Evolutionary conservation across 805 yeast species (phyloP).

Genomic region (Lipomyces starkeyi): DNA sequence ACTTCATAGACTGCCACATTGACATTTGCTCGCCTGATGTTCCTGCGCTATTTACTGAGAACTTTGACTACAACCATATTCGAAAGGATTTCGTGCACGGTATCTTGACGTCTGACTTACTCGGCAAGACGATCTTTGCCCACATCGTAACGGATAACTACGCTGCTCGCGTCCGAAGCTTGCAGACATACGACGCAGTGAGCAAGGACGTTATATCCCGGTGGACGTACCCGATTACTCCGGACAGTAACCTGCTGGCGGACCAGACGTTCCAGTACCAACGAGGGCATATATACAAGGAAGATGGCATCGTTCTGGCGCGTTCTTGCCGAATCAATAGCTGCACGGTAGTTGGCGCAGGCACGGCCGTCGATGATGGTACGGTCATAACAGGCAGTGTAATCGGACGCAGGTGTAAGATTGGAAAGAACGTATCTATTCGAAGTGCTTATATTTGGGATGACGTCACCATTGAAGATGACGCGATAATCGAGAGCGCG

Average conservation of each 20-base stretch:
- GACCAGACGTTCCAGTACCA: conserved; percentile 80
- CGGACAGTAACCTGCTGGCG: conserved; percentile 77
- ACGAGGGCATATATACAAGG: conserved; percentile 86
- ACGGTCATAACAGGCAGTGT: conserved; percentile 70
- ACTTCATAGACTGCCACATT: conserved; percentile 93
- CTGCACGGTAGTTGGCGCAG: conserved; percentile 81
- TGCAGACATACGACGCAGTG: conserved; percentile 91
- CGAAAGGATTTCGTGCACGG: conserved; percentile 90
- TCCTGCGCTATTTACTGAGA: conserved; percentile 94
- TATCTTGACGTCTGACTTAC: conserved; percentile 84
- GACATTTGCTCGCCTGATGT: conserved; percentile 95
- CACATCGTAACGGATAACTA: conserved; percentile 79
- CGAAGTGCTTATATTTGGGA: conserved; percentile 88
- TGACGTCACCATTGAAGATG: conserved; percentile 72
- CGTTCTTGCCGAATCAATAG: conserved; percentile 88
- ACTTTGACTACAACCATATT: conserved; percentile 88
- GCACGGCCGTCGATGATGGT: conserved; percentile 77
- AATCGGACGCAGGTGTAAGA: conserved; percentile 83
- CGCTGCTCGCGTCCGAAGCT: conserved; percentile 94
- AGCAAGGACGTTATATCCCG: conserved; percentile 88
- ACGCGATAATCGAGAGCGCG: conserved; percentile 61
- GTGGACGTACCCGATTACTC: conserved; percentile 90
- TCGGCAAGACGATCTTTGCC: conserved; percentile 89
- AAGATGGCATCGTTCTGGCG: conserved; percentile 83
- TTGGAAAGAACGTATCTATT: conserved; percentile 77